These are phyloP conservation scores for Sanghuangporus weigelae DNA, from an alignment of 1,284 basidiomycete genomes.

Conservation along the genomic window DNA sequence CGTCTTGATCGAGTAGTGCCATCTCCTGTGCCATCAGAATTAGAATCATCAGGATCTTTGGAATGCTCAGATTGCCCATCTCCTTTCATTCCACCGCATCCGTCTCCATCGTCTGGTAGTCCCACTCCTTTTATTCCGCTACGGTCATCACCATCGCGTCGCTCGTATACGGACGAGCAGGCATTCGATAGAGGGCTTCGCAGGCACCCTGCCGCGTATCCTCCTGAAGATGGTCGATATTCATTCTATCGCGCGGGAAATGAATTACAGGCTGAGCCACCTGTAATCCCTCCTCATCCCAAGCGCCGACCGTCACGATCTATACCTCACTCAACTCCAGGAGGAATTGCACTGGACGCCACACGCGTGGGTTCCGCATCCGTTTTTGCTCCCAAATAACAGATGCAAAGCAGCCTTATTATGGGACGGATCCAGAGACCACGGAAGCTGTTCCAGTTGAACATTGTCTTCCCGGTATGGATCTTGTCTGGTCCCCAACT, in stretches of 20 bases:
- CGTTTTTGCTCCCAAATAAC: constrained; percentile 11
- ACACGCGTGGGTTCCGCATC: constrained; percentile 15
- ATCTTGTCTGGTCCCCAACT: constrained; percentile 13
- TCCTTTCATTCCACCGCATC: neutral
- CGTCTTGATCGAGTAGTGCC: neutral
- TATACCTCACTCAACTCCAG: neutral
- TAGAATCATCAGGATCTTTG: neutral
- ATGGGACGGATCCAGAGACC: neutral
- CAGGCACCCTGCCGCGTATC: neutral
- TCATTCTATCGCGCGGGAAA: neutral
- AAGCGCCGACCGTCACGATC: neutral
- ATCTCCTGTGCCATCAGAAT: neutral
- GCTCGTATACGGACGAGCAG: too few species aligned
- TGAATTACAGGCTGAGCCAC: neutral
- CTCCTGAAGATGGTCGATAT: neutral
- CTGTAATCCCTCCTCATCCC: neutral
- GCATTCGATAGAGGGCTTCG: neutral
- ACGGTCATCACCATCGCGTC: too few species aligned
- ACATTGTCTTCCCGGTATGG: constrained; percentile 12
- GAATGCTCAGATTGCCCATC: neutral
- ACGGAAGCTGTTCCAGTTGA: constrained; percentile 10
- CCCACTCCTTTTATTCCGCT: too few species aligned
- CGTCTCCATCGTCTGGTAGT: neutral
- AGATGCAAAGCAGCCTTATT: neutral
- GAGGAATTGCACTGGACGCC: constrained; percentile 12